Evolutionary conservation across 2,329 filamentous ascomycete species (phyloP), one percentile per base, ranked within the genome.

Genomic region (Cytospora mali): DNA sequence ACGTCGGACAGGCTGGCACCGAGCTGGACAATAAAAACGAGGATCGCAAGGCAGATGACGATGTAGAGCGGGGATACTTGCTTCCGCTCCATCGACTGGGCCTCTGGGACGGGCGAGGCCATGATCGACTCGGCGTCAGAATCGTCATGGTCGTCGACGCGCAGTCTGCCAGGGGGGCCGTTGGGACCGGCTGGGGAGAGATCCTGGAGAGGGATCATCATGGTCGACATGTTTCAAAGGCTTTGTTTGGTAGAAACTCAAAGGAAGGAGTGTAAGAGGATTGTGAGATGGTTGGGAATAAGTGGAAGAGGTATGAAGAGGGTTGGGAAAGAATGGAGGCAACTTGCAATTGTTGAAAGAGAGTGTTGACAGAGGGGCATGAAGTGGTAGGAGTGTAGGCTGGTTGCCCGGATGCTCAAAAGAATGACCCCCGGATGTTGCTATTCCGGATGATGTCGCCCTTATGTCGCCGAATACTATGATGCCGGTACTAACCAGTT

Each of bases 21-120:
- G 48, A 64, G 33, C 13, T 64, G 58, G 10, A 53, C 23, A 14
- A 64, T 16, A 25, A 64, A 64, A 25, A 61, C 58, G 49, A 64
- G 14, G 14, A 53, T 2, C 10, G 58, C 49, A 10, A 64, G 53
- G 6, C 29, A 50, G 18, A 52, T n/a, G 18, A 57, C 58, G 10
- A 54, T 13, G 21, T 39, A 58, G 21, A n/a, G 23, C 3, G 58
- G 53, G 1, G 62, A 61, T 10, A 42, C 14, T 9, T 18, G 23
- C 52, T 35, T 56, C n/a, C 14, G 28, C 16, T 11, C 4, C 11
- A 31, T 33, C 14, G 28, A 14, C 6, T 35, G 31, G 18, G 23
- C 10, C 42, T 14, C 18, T 13, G 21, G 21, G 33, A 33, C n/a
- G 35, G 21, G n/a, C 39, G 6, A n/a, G 5, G 39, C 11, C 39